Base-by-base conservation (phyloP, 768 basidiomycete species). In the Antrodiella citrinella region DNA sequence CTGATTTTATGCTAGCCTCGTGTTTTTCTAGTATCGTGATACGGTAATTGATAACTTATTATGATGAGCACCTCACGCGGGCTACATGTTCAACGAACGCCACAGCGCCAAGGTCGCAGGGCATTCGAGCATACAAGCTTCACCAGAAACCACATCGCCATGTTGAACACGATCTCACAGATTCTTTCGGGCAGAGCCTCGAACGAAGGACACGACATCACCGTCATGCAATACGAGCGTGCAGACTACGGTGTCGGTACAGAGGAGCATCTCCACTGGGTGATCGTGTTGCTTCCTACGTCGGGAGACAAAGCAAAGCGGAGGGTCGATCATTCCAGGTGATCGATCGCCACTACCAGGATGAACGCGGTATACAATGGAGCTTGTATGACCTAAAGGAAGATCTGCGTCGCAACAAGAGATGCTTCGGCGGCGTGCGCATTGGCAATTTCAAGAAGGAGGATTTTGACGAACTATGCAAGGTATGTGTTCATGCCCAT, bases 181-280 rank as follows among this genome's bases (percentile, higher is more conserved):
- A 35, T 15, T 35, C 7, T 15, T 35, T 35, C 30, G 7, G 30
- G 30, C 15, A 35, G 15, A 35, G n/a, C n/a, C n/a, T n/a, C n/a
- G 30, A 26, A 4, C 4, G 40, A 42, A 11, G 15, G 26, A 2
- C 50, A 50, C 44, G 23, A 43, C 12, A 47, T 54, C 30, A 20
- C 39, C 24, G 41, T 54, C 25, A 24, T 47, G 3, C 52, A 54
- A 21, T 54, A 50, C 49, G 22, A 54, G 45, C 44, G 49, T 18
- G 44, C 22, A 2, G 22, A 24, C 39, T 46, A 23, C 25, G 49
- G 52, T 2, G 38, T 46, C 11, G 52, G 52, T 5, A 30, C 25
- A 15, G 52, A 54, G 20, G 45, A 54, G 26, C 4, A 54, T 9
- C 49, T 54, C 2, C 49, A 54, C 49, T 54, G 52, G 52, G 52